These are phyloP conservation scores for Trametes sanguinea DNA, from an alignment of 768 basidiomycete species.

Conservation along the genomic window DNA sequence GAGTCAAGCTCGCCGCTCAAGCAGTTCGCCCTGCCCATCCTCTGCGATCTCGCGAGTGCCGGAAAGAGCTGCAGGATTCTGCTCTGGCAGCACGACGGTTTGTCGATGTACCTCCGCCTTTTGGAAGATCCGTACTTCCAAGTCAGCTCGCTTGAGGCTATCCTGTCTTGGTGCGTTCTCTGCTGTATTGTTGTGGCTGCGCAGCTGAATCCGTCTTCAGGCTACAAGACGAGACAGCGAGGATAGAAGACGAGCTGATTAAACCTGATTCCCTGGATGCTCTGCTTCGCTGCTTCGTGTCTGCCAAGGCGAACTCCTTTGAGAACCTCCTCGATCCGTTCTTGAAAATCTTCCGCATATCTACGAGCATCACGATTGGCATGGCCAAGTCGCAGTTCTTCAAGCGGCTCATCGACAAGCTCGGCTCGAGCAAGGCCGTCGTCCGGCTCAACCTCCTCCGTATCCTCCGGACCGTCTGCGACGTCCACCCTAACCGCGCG, in stretches of 20 bases:
- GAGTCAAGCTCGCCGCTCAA: slow-evolving; percentile 88
- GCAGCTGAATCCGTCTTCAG: slow-evolving; percentile 39
- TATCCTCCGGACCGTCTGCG: slow-evolving; percentile 82
- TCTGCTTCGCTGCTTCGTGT: slow-evolving; percentile 77
- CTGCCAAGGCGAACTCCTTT: slow-evolving; percentile 85
- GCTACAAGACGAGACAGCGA: slow-evolving; percentile 93
- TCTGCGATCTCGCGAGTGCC: slow-evolving; percentile 94
- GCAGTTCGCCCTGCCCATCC: slow-evolving; percentile 94
- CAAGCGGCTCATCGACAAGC: slow-evolving; percentile 81
- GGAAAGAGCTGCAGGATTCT: slow-evolving; percentile 89
- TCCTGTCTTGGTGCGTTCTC: slow-evolving; percentile 76
- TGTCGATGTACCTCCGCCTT: slow-evolving; percentile 75
- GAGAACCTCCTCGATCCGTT: slow-evolving; percentile 92
- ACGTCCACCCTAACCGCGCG: slow-evolving; percentile 84
- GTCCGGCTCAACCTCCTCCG: slow-evolving; percentile 89
- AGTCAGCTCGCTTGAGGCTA: slow-evolving; percentile 87
- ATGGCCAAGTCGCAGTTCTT: slow-evolving; percentile 86
- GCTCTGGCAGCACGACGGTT: slow-evolving; percentile 93
- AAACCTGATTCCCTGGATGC: slow-evolving; percentile 65
- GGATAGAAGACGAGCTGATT: slow-evolving; percentile 87
- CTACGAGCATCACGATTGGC: slow-evolving; percentile 68
- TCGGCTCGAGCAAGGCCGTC: slow-evolving; percentile 78
- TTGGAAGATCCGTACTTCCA: slow-evolving; percentile 89
- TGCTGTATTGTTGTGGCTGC: neutral
- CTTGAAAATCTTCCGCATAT: slow-evolving; percentile 87